Evolutionary conservation across 257 asterid genomes (phyloP), one percentile per base, ranked within the genome.

Genomic region (Verbascum thapsus): DNA sequence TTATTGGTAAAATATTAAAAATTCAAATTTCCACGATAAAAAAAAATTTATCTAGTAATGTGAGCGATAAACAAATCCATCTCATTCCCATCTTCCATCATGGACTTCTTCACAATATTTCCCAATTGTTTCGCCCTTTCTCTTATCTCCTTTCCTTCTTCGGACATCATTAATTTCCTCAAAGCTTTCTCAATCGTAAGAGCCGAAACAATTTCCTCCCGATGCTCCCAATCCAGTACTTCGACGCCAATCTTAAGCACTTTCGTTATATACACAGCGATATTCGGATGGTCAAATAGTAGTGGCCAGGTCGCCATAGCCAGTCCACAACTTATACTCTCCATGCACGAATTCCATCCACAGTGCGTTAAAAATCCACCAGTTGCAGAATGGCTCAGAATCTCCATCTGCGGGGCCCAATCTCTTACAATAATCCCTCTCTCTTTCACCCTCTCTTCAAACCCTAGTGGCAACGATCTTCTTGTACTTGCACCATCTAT

Each of bases 41-140:
- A 5, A 26, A 26, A 5, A 26, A 26, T 26, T 55, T 58, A 63
- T 70, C 83, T 76, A 8, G 54, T 72, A 15, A 87, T 78, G 57
- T 85, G 90, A 11, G 72, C 58, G 58, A 85, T 69, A 59, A 83
- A 86, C 7, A 78, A 64, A 52, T 83, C 80, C 75, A 83, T 42
- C 61, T 81, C 88, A 30, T 10, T 16, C n/a, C 83, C 85, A 8
- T 83, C 80, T 10, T 66, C 71, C 7, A 13, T 69, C 30, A 72
- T 61, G 13, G 83, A 69, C 26, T 58, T 30, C 65, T 67, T 69
- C 10, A 81, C 80, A 11, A 39, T 52, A 8, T 13, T 66, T 18
- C 88, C 83, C 38, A 79, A 42, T 38, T 73, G 71, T 4, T n/a
- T 51, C 3, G 86, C 86, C 23, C 76, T 83, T 30, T 67, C 64